These are phyloP conservation scores for Gentiana straminea DNA, from an alignment of 257 asterid species.

Conservation along the genomic window DNA sequence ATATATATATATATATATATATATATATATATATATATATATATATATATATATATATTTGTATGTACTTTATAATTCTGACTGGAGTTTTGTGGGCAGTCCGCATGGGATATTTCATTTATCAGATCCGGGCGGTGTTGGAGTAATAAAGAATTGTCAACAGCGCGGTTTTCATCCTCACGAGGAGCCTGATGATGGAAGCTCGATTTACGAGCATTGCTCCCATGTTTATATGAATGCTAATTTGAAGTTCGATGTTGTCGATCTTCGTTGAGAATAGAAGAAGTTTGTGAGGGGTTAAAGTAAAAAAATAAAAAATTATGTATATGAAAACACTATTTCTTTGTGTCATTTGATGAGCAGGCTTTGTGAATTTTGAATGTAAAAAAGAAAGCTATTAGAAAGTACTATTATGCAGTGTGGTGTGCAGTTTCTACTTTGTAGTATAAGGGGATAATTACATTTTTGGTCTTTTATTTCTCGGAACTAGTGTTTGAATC, in stretches of 20 bases:
- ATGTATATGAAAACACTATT: constrained; percentile 4
- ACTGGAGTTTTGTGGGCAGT: constrained; percentile 26
- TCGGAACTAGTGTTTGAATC: no score
- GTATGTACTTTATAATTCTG: neutral
- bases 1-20: no score
- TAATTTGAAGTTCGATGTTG: constrained; percentile 59
- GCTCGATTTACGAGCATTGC: constrained; percentile 77
- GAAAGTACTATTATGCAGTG: no score
- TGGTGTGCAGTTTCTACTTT: no score
- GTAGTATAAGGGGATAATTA: no score
- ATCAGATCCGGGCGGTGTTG: constrained; percentile 81
- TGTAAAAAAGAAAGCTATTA: neutral
- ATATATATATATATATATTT: neutral
- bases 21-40: no score
- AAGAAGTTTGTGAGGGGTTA: no score
- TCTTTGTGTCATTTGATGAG: constrained; percentile 13
- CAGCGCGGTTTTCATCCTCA: constrained; percentile 97
- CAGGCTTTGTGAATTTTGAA: constrained; percentile 14
- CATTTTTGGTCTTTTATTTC: no score
- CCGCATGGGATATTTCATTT: constrained; percentile 96
- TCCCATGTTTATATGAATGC: constrained; percentile 83
- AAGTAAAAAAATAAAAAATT: neutral
- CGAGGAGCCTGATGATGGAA: constrained; percentile 88
- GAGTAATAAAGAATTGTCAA: constrained; percentile 65
- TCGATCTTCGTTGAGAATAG: constrained; percentile 67